Percentiles rank a stretch among this genome's conserved stretches.
Evolutionary conservation across 768 basidiomycete species (phyloP).

Genomic region (Hypholoma fasciculare): DNA sequence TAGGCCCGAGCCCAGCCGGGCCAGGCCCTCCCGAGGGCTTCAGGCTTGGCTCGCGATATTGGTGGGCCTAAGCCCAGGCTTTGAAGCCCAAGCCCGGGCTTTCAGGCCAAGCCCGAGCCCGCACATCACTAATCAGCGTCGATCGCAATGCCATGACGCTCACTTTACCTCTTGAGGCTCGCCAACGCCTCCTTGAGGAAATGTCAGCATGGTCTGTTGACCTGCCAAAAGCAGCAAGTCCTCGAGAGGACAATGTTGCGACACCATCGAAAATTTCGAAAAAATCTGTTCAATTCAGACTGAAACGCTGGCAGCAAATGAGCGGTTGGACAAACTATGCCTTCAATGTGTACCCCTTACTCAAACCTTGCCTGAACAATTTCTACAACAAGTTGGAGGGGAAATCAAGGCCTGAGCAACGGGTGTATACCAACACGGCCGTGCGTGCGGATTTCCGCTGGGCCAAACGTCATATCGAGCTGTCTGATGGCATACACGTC

Average conservation of each 20-base stretch:
- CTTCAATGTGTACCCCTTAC: constrained; percentile 30
- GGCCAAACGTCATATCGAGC: not conserved
- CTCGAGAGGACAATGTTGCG: no score
- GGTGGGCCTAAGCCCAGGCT: no score
- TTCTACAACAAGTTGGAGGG: constrained; percentile 29
- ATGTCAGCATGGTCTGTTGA: not conserved
- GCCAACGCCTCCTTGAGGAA: not conserved
- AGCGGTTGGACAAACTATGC: constrained; percentile 32
- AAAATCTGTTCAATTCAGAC: not conserved
- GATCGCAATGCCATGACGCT: constrained; percentile 31
- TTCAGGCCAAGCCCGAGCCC: no score
- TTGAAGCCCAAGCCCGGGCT: no score
- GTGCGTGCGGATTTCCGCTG: no score
- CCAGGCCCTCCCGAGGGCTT: no score
- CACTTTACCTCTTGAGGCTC: constrained; percentile 10
- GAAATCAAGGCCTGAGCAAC: not conserved
- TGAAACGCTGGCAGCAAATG: constrained; percentile 22
- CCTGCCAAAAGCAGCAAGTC: not conserved
- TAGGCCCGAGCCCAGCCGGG: no score
- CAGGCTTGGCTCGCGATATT: no score
- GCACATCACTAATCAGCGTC: no score
- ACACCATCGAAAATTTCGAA: not conserved
- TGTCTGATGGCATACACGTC: not conserved
- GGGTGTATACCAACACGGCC: not conserved
- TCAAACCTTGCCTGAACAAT: constrained; percentile 22